Base-by-base conservation (phyloP, 257 asterid genomes). In the Salvia miltiorrhiza region DNA sequence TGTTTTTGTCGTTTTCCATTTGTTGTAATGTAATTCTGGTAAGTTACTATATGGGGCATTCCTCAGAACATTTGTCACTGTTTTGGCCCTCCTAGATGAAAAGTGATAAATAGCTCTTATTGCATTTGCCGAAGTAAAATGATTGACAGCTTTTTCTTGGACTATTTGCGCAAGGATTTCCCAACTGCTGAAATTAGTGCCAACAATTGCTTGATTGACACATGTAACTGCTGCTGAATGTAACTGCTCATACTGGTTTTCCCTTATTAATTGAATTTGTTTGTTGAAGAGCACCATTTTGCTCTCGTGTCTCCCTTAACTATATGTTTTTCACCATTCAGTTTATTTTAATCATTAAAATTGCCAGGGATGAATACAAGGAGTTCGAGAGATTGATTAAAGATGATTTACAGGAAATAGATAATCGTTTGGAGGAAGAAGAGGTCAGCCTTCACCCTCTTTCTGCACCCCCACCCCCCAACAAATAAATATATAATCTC, bases 371-470 rank as follows among this genome's bases (percentile, higher is more conserved):
- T 80, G 97, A 90, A 80, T 90, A 90, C 72, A 93, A 90, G 84
- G 99, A 90, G 80, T 93, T 88, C 48, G 99, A 93, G 77, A 90
- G 86, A 80, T 73, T 85, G 78, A 93, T 93, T 87, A 92, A 93
- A 70, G 95, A 82, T 71, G 97, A 93, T 77, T 73, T 93, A 50
- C 77, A 82, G 76, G 87, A 84, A 77, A 71, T 93, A 26, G 99
- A 93, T 77, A 83, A 83, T 75, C 95, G 93, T 30, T 32, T 93
- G 88, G 97, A 93, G 87, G 99, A 93, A 82, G 99, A 93, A 74
- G 99, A 90, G 99, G 99, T 88, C n/a, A 72, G 69, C 6, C 68
- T 7, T 59, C 61, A 13, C 61, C 54, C 54, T 7, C 24, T 58
- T 54, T 72, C 23, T 26, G n/a, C n/a, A n/a, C n/a, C n/a, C n/a